Conservation (phyloP, 2,329 filamentous ascomycete genomes). For the Penicillium sclerotigenum region DNA sequence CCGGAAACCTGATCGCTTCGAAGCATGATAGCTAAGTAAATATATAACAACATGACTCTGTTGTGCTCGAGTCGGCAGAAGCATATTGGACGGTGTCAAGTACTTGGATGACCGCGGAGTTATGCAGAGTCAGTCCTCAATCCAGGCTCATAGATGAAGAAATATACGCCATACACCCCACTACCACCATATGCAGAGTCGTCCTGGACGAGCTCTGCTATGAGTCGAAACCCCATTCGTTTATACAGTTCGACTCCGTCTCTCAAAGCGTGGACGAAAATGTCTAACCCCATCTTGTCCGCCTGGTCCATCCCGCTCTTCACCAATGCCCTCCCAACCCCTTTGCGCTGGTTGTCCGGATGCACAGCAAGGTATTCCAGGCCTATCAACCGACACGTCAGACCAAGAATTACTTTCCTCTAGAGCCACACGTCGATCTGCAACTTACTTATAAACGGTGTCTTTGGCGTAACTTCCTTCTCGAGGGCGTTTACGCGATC, state of each 20-base stretch:
- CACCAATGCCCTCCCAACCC: neutral
- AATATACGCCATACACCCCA: neutral
- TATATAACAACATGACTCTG: too few relatives aligned
- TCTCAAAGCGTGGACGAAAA: neutral
- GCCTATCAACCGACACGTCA: neutral
- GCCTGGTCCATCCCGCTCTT: neutral
- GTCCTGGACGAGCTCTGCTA: neutral
- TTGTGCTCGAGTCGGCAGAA: too few relatives aligned
- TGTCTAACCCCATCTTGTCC: neutral
- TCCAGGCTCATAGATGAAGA: neutral
- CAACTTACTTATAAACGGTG: neutral
- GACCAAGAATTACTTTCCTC: neutral
- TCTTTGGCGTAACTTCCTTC: neutral
- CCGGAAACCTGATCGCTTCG: too few relatives aligned
- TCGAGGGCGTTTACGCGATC: neutral
- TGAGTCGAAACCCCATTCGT: neutral
- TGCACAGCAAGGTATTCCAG: neutral
- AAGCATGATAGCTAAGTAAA: too few relatives aligned
- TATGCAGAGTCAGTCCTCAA: neutral
- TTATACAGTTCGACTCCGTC: neutral
- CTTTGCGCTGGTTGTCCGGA: neutral
- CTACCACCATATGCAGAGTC: neutral
- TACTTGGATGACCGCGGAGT: too few relatives aligned
- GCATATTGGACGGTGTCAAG: too few relatives aligned
- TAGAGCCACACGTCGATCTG: too few relatives aligned